Percentiles rank a stretch among this genome's conserved stretches.
Conservation (phyloP, 305 asterid species). For the Fraxinus angustifolia region DNA sequence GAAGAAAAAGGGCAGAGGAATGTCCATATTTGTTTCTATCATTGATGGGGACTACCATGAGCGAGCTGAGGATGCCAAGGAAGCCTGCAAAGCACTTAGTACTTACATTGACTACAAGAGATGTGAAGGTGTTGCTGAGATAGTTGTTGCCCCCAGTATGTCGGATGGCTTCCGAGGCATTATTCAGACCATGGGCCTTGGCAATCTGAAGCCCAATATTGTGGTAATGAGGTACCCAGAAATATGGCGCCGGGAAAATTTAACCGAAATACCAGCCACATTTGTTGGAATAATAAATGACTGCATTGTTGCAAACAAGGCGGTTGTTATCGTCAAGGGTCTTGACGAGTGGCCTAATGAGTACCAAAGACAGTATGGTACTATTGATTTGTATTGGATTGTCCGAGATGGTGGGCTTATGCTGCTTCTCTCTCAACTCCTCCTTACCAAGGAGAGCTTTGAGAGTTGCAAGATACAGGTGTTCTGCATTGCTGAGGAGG, state of each 20-base stretch:
- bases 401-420: conserved; percentile 96
- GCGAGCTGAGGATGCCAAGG: conserved; percentile 73
- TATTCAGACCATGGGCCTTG: conserved; percentile 64
- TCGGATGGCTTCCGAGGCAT: conserved; percentile 89
- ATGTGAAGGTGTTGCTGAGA: conserved; percentile 94
- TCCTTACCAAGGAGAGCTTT: conserved; percentile 80
- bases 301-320: conserved; percentile 95
- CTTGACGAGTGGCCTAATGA: conserved; percentile 98
- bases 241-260: conserved; percentile 93
- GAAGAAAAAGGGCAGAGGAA: conserved; percentile 99
- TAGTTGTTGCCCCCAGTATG: conserved; percentile 90
- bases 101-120: conserved; percentile 69
- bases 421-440: conserved; percentile 96
- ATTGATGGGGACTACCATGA: conserved; percentile 92
- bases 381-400: conserved; percentile 93
- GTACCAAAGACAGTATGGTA: conserved; percentile 90
- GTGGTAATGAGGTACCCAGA: conserved; percentile 96
- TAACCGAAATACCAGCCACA: conserved; percentile 79
- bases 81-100: conserved; percentile 55
- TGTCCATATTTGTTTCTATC: conserved; percentile 92
- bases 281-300: conserved; percentile 89
- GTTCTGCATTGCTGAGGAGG: conserved; percentile 94
- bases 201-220: conserved; percentile 68
- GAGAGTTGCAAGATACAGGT: conserved; percentile 97
- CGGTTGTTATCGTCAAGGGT: conserved; percentile 81